A percentile compares a stretch with the other conserved stretches of the same genome.
phyloP scores from a whole-genome alignment of 192 early-diverging fungal species.

The Coemansia sp. region DNA sequence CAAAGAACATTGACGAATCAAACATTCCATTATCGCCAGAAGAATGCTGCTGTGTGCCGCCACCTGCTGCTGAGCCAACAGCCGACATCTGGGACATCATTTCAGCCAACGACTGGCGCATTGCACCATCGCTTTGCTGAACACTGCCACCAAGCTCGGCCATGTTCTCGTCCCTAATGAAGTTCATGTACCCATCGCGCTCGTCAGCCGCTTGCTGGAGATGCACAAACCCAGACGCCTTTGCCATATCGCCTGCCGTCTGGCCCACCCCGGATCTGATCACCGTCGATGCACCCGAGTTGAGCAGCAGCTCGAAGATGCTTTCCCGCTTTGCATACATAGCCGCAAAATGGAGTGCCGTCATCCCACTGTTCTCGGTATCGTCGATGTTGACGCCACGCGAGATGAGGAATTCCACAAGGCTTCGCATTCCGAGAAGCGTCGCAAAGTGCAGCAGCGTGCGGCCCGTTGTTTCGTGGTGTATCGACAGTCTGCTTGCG shows the following conservation, averaged over 20 bases:
- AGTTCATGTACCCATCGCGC: slow-evolving; percentile 44
- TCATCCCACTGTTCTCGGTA: slow-evolving; percentile 68
- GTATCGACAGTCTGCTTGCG: slow-evolving; percentile 14
- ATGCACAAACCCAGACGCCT: slow-evolving; percentile 12
- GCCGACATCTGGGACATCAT: slow-evolving; percentile 5
- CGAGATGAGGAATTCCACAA: slow-evolving; percentile 51
- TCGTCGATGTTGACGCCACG: slow-evolving; percentile 57
- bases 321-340: slow-evolving; percentile 52
- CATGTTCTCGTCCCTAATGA: slow-evolving; percentile 46
- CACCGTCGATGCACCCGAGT: slow-evolving; percentile 57
- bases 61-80: background rate
- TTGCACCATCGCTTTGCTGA: background rate
- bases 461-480: slow-evolving; percentile 55
- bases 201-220: slow-evolving; percentile 34
- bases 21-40: background rate
- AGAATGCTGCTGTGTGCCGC: background rate
- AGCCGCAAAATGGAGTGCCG: slow-evolving; percentile 71
- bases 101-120: slow-evolving; percentile 8
- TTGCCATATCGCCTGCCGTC: slow-evolving; percentile 41
- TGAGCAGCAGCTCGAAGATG: slow-evolving; percentile 60
- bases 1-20: no score
- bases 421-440: slow-evolving; percentile 59
- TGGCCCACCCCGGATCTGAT: slow-evolving; percentile 17
- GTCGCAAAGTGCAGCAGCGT: slow-evolving; percentile 68
- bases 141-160: slow-evolving; percentile 10